Percentiles rank a stretch among this genome's conserved stretches.
phyloP scores from a whole-genome alignment of 306 rosid species.

The Dryas drummondii region DNA sequence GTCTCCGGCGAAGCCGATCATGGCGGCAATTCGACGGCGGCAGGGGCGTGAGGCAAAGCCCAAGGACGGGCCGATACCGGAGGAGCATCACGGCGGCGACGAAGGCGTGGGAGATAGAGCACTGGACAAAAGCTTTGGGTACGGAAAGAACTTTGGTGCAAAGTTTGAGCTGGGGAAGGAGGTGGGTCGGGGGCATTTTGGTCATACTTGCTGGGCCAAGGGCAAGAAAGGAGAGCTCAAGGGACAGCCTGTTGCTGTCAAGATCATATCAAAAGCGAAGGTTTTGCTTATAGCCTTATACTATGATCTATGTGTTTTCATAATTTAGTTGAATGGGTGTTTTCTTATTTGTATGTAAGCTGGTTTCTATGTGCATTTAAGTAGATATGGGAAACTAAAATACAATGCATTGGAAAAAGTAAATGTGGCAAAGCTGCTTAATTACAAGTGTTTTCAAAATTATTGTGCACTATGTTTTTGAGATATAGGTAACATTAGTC shows the following conservation, averaged over 20 bases:
- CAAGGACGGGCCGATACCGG: conserved; percentile 78
- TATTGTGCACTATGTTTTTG: not conserved
- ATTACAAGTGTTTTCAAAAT: not conserved
- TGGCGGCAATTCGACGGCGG: conserved; percentile 63
- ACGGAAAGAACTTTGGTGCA: conserved; percentile 73
- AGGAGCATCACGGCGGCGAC: conserved; percentile 57
- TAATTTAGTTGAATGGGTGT: not conserved
- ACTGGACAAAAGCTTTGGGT: conserved; percentile 88
- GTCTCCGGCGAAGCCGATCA: conserved; percentile 96
- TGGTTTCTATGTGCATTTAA: not conserved
- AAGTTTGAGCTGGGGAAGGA: conserved; percentile 86
- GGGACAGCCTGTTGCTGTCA: conserved; percentile 86
- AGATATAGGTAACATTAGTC: too few species aligned
- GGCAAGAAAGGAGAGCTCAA: conserved; percentile 86
- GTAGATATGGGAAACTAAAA: not conserved
- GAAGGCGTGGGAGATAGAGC: conserved; percentile 56
- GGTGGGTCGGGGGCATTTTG: conserved; percentile 97
- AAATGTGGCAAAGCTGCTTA: not conserved
- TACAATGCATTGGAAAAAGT: not conserved
- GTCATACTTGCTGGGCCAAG: conserved; percentile 91
- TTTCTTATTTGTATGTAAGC: not conserved
- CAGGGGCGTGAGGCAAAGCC: conserved; percentile 58
- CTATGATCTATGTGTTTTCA: not conserved
- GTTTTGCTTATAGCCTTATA: conserved; percentile 28
- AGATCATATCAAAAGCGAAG: conserved; percentile 92